These are phyloP conservation scores for Colletotrichum sp. DNA, from an alignment of 2,329 filamentous ascomycete genomes.

Conservation along the genomic window DNA sequence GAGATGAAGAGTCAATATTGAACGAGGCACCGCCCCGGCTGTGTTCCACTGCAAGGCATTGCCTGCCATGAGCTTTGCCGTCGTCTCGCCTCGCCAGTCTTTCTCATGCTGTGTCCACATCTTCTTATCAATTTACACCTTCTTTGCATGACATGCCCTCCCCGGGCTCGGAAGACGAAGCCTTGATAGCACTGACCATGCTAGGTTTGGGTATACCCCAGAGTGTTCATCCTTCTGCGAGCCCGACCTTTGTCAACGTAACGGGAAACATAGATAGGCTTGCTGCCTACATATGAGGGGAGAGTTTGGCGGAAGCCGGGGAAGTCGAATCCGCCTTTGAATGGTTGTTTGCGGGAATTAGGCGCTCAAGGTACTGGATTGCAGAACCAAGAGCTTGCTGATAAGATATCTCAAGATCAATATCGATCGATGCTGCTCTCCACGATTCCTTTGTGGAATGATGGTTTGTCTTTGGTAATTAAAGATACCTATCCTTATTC, in stretches of 20 bases:
- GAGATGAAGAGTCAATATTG: neutral
- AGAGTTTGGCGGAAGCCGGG: constrained; percentile 3
- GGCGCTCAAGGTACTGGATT: neutral
- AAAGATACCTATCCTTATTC: neutral
- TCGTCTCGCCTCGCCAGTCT: neutral
- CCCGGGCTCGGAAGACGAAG: neutral
- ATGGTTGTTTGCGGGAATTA: neutral
- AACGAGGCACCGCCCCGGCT: neutral
- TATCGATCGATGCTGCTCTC: neutral
- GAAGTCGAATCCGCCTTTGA: neutral
- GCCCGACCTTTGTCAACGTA: neutral
- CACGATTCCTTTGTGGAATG: neutral
- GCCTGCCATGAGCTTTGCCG: neutral
- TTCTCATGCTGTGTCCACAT: neutral
- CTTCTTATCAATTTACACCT: neutral
- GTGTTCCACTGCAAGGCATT: neutral
- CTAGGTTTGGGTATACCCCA: constrained; percentile 14
- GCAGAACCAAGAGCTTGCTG: neutral
- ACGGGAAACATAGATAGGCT: constrained; percentile 4
- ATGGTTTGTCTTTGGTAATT: neutral
- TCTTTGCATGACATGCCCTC: constrained; percentile 5
- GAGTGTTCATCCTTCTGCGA: constrained; percentile 14
- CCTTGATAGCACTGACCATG: neutral
- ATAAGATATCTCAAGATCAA: neutral
- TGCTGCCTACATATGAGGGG: neutral